A percentile compares a stretch with the other conserved stretches of the same genome.
These are phyloP conservation scores for Malania oleifera DNA, from an alignment of 164 flowering plant genomes.

Conservation along the genomic window DNA sequence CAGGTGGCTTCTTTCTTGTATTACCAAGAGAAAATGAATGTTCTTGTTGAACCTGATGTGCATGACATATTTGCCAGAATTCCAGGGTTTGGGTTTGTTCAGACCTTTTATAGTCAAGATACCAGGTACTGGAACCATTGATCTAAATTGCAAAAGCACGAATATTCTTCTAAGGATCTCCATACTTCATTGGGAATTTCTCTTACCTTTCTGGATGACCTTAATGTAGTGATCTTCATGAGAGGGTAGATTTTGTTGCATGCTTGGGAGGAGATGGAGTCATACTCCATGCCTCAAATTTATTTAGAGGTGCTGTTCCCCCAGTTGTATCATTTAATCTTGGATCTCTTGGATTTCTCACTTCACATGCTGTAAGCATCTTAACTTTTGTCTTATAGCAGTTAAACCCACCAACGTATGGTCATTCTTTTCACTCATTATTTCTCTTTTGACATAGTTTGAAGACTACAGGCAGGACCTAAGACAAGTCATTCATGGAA, in stretches of 20 bases:
- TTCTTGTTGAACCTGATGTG: constrained; percentile 96
- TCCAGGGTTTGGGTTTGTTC: constrained; percentile 98
- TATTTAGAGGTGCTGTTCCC: constrained; percentile 91
- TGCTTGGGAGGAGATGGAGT: constrained; percentile 99
- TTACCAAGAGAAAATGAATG: constrained; percentile 92
- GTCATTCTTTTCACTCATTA: constrained; percentile 3
- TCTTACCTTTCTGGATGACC: not conserved
- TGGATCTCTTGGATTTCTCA: constrained; percentile 97
- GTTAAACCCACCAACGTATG: not conserved
- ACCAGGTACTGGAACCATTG: constrained; percentile 54
- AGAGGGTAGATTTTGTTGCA: constrained; percentile 93
- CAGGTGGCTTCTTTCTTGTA: constrained; percentile 88
- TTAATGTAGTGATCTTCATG: constrained; percentile 84
- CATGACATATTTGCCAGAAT: constrained; percentile 97
- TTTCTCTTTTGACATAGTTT: constrained; percentile 47
- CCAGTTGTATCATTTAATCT: constrained; percentile 98
- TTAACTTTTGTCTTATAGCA: not conserved
- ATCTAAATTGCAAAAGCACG: not conserved
- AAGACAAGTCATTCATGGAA: constrained; percentile 85
- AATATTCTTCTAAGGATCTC: constrained; percentile 1
- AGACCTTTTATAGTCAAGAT: constrained; percentile 93
- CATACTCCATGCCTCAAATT: constrained; percentile 92
- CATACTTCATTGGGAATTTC: constrained; percentile 1
- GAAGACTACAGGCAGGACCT: constrained; percentile 73
- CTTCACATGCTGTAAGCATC: constrained; percentile 79